Conservation (phyloP, 1,284 basidiomycete genomes). For the Gyrodon tennesseensis region DNA sequence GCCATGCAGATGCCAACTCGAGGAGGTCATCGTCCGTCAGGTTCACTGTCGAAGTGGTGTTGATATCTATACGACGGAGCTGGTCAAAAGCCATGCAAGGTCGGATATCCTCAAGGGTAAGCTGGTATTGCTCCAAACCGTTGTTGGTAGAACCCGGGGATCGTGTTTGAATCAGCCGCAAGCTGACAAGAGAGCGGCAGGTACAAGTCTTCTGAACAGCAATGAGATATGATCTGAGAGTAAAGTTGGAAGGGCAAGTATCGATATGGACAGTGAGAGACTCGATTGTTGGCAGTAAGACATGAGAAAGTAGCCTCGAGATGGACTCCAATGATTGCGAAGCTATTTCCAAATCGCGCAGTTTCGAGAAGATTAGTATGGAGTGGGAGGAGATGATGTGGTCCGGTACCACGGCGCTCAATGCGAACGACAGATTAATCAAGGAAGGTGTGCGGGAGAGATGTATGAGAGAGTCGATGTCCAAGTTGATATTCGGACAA, state of each 20-base stretch:
- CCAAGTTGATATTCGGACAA: constrained; percentile 25
- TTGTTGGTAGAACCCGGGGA: constrained; percentile 5
- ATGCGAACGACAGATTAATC: constrained; percentile 24
- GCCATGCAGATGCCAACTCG: constrained; percentile 28
- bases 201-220: constrained; percentile 23
- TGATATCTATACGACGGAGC: constrained; percentile 26
- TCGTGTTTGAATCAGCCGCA: constrained; percentile 27
- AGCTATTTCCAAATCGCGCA: constrained; percentile 25
- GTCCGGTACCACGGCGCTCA: constrained; percentile 8
- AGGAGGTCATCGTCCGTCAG: constrained; percentile 27
- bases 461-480: constrained; percentile 27
- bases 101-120: constrained; percentile 28
- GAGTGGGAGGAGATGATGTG: constrained; percentile 11
- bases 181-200: constrained; percentile 11
- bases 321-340: constrained; percentile 22
- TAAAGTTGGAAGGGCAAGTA: constrained; percentile 20
- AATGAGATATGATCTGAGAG: constrained; percentile 19
- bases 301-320: constrained; percentile 14
- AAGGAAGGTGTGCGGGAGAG: constrained; percentile 26
- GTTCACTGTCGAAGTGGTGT: constrained; percentile 22
- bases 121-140: constrained; percentile 15
- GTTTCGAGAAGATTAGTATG: constrained; percentile 21
- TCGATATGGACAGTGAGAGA: constrained; percentile 27
- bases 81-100: constrained; percentile 26
- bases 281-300: constrained; percentile 24